Evolutionary conservation across 2,329 filamentous ascomycete genomes (phyloP).

Genomic region (Diaporthe destruens): DNA sequence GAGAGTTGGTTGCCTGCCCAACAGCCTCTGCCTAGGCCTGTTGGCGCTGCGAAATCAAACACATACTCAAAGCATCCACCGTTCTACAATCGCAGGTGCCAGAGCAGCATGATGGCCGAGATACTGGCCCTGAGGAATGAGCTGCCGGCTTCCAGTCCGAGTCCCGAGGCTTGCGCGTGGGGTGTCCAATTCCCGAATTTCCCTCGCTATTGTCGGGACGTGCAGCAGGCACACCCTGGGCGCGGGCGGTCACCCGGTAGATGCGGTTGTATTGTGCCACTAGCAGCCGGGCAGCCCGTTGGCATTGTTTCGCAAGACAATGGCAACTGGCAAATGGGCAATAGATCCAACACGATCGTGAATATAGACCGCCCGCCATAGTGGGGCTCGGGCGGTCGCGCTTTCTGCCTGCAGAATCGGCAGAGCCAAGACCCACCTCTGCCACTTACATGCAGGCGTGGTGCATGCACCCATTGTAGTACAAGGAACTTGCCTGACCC

Average conservation of each 20-base stretch:
- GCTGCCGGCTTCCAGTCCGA: not conserved
- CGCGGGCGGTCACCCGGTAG: conserved; percentile 22
- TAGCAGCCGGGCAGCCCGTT: not conserved
- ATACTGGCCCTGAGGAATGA: not conserved
- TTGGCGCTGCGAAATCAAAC: too few species aligned
- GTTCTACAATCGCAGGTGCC: too few species aligned
- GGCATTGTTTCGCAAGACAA: conserved; percentile 15
- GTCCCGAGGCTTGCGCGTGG: not conserved
- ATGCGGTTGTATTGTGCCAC: conserved; percentile 26
- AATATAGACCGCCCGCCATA: conserved; percentile 20
- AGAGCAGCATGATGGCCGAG: too few species aligned
- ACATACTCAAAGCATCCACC: too few species aligned
- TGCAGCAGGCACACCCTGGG: not conserved
- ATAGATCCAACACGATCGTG: not conserved
- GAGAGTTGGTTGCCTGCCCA: too few species aligned
- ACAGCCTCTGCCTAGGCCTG: too few species aligned
- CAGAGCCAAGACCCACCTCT: conserved; percentile 23
- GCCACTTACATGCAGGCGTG: conserved; percentile 1
- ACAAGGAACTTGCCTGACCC: conserved; percentile 33
- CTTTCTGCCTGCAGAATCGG: conserved; percentile 41
- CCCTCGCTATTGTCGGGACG: not conserved
- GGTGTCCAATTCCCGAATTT: not conserved
- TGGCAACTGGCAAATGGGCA: not conserved
- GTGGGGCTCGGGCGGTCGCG: conserved; percentile 37
- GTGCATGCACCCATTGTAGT: not conserved